phyloP scores from a whole-genome alignment of 108 stramenopile species.

The Skeletonema menzelii region DNA sequence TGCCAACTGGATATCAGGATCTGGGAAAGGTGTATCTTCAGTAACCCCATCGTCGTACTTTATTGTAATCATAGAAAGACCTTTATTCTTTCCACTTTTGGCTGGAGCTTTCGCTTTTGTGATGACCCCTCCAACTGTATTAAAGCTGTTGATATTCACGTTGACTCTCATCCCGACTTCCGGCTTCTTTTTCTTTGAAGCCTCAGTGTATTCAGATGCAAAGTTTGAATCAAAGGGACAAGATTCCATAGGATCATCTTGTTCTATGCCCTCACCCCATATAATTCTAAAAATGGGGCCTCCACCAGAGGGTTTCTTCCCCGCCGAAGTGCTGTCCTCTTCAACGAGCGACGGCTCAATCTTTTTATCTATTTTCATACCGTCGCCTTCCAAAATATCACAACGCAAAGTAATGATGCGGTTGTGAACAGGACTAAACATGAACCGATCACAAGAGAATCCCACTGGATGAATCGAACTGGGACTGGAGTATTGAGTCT shows the following conservation, averaged over 20 bases:
- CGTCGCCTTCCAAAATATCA: constrained; percentile 62
- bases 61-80: constrained; percentile 51
- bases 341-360: constrained; percentile 16
- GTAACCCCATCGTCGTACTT: constrained; percentile 78
- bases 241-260: constrained; percentile 49
- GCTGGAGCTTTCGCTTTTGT: constrained; percentile 27
- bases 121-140: constrained; percentile 66
- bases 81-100: constrained; percentile 34
- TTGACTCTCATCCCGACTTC: constrained; percentile 73
- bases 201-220: constrained; percentile 50
- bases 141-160: constrained; percentile 64
- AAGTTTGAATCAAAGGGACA: constrained; percentile 62
- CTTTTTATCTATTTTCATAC: neutral
- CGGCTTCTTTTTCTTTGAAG: constrained; percentile 19
- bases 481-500: constrained; percentile 52
- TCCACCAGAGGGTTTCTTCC: constrained; percentile 16
- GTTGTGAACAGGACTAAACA: constrained; percentile 79
- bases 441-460: constrained; percentile 83
- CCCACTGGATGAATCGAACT: constrained; percentile 73
- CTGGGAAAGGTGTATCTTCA: constrained; percentile 68
- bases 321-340: neutral
- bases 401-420: constrained; percentile 79
- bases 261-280: constrained; percentile 87
- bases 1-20: constrained; percentile 70
- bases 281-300: constrained; percentile 84